These are phyloP conservation scores for Comarum palustre DNA, from an alignment of 306 rosid genomes.

Conservation along the genomic window DNA sequence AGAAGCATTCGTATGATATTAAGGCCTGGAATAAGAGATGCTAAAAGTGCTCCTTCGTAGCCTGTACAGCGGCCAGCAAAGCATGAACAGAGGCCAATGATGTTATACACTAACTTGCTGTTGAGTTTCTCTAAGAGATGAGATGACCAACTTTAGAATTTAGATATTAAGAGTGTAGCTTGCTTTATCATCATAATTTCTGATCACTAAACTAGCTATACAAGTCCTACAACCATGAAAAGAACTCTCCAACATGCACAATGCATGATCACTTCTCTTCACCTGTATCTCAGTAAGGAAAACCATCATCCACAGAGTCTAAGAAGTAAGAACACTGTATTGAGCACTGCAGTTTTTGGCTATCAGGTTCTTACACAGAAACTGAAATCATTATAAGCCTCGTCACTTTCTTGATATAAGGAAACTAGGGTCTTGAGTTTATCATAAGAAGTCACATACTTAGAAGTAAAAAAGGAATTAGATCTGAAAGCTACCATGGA, in stretches of 20 bases:
- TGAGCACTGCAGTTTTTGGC: too few species aligned
- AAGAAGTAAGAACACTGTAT: too few species aligned
- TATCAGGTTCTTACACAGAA: too few species aligned
- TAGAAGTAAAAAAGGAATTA: too few species aligned
- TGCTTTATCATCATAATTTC: neutral
- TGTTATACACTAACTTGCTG: slow-evolving; percentile 88
- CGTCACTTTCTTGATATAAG: too few species aligned
- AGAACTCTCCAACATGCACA: neutral
- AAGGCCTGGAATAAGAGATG: slow-evolving; percentile 64
- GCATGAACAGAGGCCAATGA: slow-evolving; percentile 83
- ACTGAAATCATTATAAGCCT: too few species aligned
- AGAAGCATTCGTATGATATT: slow-evolving; percentile 77
- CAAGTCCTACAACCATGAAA: neutral
- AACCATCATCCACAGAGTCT: neutral
- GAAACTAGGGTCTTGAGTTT: too few species aligned
- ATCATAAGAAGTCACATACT: too few species aligned
- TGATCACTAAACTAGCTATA: neutral
- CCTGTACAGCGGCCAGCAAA: slow-evolving; percentile 91
- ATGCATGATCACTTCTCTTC: neutral
- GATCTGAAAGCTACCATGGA: too few species aligned
- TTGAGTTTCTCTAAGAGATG: slow-evolving; percentile 64
- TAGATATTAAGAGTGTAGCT: neutral
- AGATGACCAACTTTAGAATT: slow-evolving; percentile 6
- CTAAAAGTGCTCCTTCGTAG: slow-evolving; percentile 41
- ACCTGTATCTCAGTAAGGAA: neutral